A percentile compares a stretch with the other conserved stretches of the same genome.
Evolutionary conservation across 2,329 filamentous ascomycete genomes (phyloP).

Genomic region (Rasamsonia emersonii): DNA sequence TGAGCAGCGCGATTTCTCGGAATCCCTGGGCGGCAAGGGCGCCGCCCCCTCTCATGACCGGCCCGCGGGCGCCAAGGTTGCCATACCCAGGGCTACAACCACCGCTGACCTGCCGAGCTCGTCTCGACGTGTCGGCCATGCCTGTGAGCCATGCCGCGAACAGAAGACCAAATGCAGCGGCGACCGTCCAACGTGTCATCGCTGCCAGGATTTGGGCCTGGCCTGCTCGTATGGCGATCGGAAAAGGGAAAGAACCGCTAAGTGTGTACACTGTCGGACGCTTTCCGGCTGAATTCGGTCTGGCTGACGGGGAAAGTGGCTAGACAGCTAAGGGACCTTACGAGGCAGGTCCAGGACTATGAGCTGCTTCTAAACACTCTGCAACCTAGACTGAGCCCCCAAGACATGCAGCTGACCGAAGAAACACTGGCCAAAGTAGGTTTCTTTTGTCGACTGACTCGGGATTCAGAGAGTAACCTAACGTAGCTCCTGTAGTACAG

Average conservation of each 20-base stretch:
- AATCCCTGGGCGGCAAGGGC: too few relatives aligned
- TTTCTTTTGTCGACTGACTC: constrained; percentile 3
- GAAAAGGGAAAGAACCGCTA: constrained; percentile 35
- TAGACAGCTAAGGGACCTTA: constrained; percentile 32
- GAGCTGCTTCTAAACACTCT: constrained; percentile 27
- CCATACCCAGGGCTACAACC: constrained; percentile 6
- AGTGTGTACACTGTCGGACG: constrained; percentile 22
- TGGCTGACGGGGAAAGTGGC: constrained; percentile 8
- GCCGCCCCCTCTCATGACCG: too few relatives aligned
- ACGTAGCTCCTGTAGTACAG: constrained; percentile 10
- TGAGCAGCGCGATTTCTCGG: too few relatives aligned
- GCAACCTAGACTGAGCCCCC: constrained; percentile 22
- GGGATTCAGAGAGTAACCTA: constrained; percentile 4
- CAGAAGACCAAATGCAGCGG: constrained; percentile 41
- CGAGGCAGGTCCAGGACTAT: constrained; percentile 26
- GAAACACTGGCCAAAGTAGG: constrained; percentile 26
- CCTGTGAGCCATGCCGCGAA: constrained; percentile 38
- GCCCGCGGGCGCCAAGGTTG: constrained; percentile 6
- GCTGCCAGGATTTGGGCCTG: constrained; percentile 34
- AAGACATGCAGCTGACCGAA: constrained; percentile 26
- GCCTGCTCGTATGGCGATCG: constrained; percentile 36
- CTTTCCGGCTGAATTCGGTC: constrained; percentile 1
- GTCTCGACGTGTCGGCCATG: constrained; percentile 25
- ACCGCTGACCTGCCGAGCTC: constrained; percentile 5
- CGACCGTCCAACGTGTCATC: constrained; percentile 33